Evolutionary conservation across 768 basidiomycete genomes (phyloP), one percentile per base, ranked within the genome.

Genomic region (Boletus rufocinnamomeus): DNA sequence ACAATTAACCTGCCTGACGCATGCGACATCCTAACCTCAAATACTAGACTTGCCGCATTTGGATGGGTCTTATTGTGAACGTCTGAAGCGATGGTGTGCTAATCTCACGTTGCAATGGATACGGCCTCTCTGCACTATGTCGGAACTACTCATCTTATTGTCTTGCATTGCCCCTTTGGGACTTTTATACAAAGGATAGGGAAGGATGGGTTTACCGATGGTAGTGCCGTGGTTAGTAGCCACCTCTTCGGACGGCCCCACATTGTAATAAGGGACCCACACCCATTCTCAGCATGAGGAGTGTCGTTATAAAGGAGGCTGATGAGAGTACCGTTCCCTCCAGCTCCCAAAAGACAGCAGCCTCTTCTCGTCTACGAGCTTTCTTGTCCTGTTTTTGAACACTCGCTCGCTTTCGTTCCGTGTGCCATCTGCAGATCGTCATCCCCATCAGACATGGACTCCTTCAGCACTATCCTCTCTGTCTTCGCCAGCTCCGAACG

Each of bases 41-140:
- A 58, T 27, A 66, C 63, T 69, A 63, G 28, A 57, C 54, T 63
- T 70, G 25, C 69, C 50, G 2, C 3, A 64, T 70, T 58, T 56
- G 62, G 69, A 47, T 8, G 34, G 6, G 23, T 35, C 32, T 59
- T 63, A 69, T 69, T 69, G 69, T 69, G 11, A 47, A 38, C 2
- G 43, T 32, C 19, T 19, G 34, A 58, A 57, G 52, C 23, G 14
- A 54, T 3, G n/a, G n/a, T 8, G 21, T 32, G 3, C 25, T 48
- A 16, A 35, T 56, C 60, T 48, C 69, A 62, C 64, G 52, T 37
- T 16, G 38, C 6, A 40, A 44, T 54, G 34, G 34, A 44, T 44
- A 46, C 30, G 7, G 41, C 14, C 16, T 32, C 17, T 11, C 1
- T 30, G 23, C 13, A 32, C 9, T n/a, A 11, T 28, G 25, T 35